Base-by-base conservation (phyloP, 2,329 filamentous ascomycete genomes). In the Calonectria naviculata region DNA sequence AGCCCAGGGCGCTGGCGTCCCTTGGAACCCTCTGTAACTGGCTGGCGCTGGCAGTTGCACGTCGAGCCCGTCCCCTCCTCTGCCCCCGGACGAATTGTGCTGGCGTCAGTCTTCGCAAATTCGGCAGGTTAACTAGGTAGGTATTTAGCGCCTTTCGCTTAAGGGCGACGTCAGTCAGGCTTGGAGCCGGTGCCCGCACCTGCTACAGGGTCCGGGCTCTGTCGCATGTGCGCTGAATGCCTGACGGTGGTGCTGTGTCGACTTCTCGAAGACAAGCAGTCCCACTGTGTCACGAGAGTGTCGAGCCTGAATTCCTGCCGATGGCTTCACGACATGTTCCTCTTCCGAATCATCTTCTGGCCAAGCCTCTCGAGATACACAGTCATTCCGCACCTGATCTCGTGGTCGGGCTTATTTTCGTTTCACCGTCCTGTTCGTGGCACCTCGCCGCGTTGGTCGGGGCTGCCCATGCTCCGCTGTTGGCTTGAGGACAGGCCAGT, bases 201-300 rank as follows among this genome's bases (percentile, higher is more conserved):
- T 36, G 38, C 58, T 29, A 54, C 70, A 70, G 29, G 58, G 26
- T 28, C 58, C 28, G 29, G 47, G 34, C 47, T 38, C 19, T 41
- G 38, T 68, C 66, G 58, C 66, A 36, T 63, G 52, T 29, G 38
- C 24, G 24, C 49, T 28, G 34, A 38, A 26, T 61, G 56, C 56
- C 56, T 61, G 38, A 61, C n/a, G 9, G 41, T 26, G 65, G 67
- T 44, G 63, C 34, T 46, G 65, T 69, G 71, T 46, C 21, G 31
- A 61, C 71, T 73, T 70, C 74, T 73, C 61, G 73, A 76, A 76
- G 70, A 49, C 28, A 68, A 56, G 65, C 62, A 38, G 36, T 67
- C 26, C 61, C 46, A 65, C 36, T 26, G 61, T 65, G 54, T 66
- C 67, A 66, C 66, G 65, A 66, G 67, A 69, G 19, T 65, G 31